These are phyloP conservation scores for Cymbopogon flexuosus DNA, from an alignment of 202 grass and related monocot species.

Conservation along the genomic window DNA sequence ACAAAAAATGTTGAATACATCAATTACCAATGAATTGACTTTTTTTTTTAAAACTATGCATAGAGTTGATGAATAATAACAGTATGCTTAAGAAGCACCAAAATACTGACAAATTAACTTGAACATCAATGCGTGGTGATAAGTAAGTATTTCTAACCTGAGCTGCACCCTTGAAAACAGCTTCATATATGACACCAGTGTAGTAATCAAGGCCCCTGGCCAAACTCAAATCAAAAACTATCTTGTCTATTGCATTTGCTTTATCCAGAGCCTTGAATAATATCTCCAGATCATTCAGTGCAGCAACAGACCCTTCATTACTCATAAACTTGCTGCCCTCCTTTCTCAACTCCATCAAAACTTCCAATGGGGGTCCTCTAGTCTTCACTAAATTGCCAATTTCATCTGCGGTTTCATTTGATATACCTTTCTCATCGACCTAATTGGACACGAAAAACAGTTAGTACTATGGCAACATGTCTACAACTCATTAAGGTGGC, in stretches of 20 bases:
- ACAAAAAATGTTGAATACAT: background rate
- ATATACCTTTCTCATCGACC: slow-evolving; percentile 94
- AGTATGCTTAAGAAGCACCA: background rate
- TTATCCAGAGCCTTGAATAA: slow-evolving; percentile 83
- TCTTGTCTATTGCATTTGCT: slow-evolving; percentile 59
- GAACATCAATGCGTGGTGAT: background rate
- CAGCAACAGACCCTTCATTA: slow-evolving; percentile 59
- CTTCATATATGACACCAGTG: slow-evolving; percentile 95
- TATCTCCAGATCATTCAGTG: slow-evolving; percentile 79
- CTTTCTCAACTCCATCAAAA: slow-evolving; percentile 67
- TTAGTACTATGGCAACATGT: slow-evolving; percentile 15
- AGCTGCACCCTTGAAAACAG: slow-evolving; percentile 79
- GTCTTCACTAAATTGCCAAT: slow-evolving; percentile 84
- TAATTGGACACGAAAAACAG: slow-evolving; percentile 28
- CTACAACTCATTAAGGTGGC: slow-evolving; percentile 6
- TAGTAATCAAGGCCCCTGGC: slow-evolving; percentile 98
- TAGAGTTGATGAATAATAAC: background rate
- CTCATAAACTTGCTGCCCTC: slow-evolving; percentile 74
- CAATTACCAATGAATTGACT: background rate
- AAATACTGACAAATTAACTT: background rate
- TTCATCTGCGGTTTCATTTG: slow-evolving; percentile 73
- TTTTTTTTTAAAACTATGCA: background rate
- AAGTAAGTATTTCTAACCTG: slow-evolving; percentile 47
- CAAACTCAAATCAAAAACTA: slow-evolving; percentile 95
- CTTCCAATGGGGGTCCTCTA: slow-evolving; percentile 61